Evolutionary conservation across 2,329 filamentous ascomycete genomes (phyloP).

Genomic region (Fusarium newnesense): DNA sequence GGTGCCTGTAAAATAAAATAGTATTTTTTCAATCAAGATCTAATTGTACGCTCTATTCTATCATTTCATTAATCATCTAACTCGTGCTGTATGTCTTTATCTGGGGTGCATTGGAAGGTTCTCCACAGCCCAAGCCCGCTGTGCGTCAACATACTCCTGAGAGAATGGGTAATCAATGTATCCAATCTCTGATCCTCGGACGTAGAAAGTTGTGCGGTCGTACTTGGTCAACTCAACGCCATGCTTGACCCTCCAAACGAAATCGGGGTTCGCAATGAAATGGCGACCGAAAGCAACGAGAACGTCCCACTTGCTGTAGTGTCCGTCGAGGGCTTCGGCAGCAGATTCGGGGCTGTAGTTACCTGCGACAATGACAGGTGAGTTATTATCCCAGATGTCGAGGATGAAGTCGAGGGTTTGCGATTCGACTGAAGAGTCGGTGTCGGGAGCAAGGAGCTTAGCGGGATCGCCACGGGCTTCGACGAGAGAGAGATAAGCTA

Average conservation of each 20-base stretch:
- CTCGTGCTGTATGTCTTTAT: neutral
- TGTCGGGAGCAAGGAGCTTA: conserved; percentile 26
- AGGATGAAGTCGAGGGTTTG: conserved; percentile 46
- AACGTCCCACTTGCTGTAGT: conserved; percentile 45
- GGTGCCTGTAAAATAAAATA: too few species aligned
- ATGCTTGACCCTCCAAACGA: conserved; percentile 43
- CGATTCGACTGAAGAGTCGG: conserved; percentile 46
- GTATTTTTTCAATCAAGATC: neutral
- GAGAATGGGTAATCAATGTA: conserved; percentile 40
- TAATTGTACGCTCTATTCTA: neutral
- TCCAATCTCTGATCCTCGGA: conserved; percentile 24
- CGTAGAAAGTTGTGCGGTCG: conserved; percentile 42
- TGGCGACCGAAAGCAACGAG: conserved; percentile 45
- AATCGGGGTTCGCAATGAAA: conserved; percentile 45
- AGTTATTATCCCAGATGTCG: conserved; percentile 44
- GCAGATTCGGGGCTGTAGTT: conserved; percentile 39
- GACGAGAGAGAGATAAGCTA: conserved; percentile 46
- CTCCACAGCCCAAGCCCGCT: conserved; percentile 12
- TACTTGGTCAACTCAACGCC: conserved; percentile 39
- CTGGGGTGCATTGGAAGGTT: conserved; percentile 9
- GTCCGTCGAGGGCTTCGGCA: conserved; percentile 31
- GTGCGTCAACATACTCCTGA: conserved; percentile 10
- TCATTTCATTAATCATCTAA: neutral
- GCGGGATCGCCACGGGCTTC: conserved; percentile 41
- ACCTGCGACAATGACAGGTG: conserved; percentile 44